Conservation (phyloP, 805 yeast genomes). For the Sungouiella thailandica region DNA sequence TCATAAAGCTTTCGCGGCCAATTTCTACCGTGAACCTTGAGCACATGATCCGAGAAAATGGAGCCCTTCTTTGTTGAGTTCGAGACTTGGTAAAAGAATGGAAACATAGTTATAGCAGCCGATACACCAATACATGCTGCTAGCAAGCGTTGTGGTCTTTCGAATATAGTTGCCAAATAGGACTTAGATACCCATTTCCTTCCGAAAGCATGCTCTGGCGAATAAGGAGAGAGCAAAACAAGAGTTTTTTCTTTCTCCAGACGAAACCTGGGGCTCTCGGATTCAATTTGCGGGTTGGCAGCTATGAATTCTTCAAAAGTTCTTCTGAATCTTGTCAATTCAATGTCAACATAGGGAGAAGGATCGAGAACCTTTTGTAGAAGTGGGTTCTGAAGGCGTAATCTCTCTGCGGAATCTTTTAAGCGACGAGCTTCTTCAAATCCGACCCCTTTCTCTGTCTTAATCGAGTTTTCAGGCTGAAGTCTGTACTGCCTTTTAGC, state of each 20-base stretch:
- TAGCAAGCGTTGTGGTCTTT: slow-evolving; percentile 72
- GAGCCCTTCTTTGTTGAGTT: slow-evolving; percentile 46
- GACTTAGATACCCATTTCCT: slow-evolving; percentile 72
- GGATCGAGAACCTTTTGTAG: slow-evolving; percentile 22
- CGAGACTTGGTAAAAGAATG: slow-evolving; percentile 49
- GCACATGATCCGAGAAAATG: slow-evolving; percentile 54
- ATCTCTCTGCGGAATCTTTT: slow-evolving; percentile 1
- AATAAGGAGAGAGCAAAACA: slow-evolving; percentile 62
- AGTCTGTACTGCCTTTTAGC: slow-evolving; percentile 28
- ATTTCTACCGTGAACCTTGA: slow-evolving; percentile 63
- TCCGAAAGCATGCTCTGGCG: slow-evolving; percentile 68
- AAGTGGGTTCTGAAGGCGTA: slow-evolving; percentile 4
- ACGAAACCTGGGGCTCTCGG: slow-evolving; percentile 34
- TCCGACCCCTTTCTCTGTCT: neutral
- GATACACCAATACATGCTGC: slow-evolving; percentile 78
- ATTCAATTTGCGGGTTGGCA: slow-evolving; percentile 39
- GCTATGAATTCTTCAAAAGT: slow-evolving; percentile 40
- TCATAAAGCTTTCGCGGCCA: slow-evolving; percentile 62
- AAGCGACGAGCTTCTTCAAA: no score
- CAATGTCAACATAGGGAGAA: slow-evolving; percentile 31
- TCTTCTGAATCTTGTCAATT: slow-evolving; percentile 31
- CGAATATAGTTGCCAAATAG: slow-evolving; percentile 66
- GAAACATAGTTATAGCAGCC: slow-evolving; percentile 66
- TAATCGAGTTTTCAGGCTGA: slow-evolving; percentile 15
- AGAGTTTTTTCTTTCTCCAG: slow-evolving; percentile 44